Evolutionary conservation across 805 yeast species (phyloP), one percentile per base, ranked within the genome.

Genomic region (Komagataella ulmi): DNA sequence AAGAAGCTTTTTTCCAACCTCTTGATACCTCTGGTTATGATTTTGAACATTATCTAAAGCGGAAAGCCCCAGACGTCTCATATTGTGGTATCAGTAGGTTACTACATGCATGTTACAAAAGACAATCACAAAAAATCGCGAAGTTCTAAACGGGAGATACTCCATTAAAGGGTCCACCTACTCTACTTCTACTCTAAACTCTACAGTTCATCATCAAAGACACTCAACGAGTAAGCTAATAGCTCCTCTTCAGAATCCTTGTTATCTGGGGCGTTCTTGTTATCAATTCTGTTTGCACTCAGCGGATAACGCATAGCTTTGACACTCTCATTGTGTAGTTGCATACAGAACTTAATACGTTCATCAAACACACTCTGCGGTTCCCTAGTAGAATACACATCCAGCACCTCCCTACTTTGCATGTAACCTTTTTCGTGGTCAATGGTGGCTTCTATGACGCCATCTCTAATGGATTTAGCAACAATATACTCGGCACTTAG

Each of bases 401-500:
- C 96, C 61, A 80, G 70, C 53, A 88, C 70, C 66, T 93, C 99
- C 58, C 81, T 83, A 44, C 95, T 84, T 69, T 89, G 90, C 85
- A 93, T 90, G 65, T 72, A 90, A 1, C 97, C 97, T 56, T 79
- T 75, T 63, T 87, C 88, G 68, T 90, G 97, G 65, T 93, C 87
- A 58, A 93, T 85, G 52, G 81, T 79, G 3, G 99, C 98, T 62
- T 93, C 98, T 64, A 93, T 88, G 50, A 93, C 98, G 54, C 96
- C 97, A 65, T 93, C 99, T 61, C 96, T 82, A 54, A 93, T 91
- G 23, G 97, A 93, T 72, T 93, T 91, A 44, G 97, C 88, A 19
- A 93, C 96, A 66, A 93, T 89, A 66, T 91, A 93, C 71, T 93
- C 99, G 1, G 97, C 96, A 59, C 91, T 83, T 62, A 93, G 90